phyloP scores from a whole-genome alignment of 306 rosid genomes.

The Gleditsia sinensis region DNA sequence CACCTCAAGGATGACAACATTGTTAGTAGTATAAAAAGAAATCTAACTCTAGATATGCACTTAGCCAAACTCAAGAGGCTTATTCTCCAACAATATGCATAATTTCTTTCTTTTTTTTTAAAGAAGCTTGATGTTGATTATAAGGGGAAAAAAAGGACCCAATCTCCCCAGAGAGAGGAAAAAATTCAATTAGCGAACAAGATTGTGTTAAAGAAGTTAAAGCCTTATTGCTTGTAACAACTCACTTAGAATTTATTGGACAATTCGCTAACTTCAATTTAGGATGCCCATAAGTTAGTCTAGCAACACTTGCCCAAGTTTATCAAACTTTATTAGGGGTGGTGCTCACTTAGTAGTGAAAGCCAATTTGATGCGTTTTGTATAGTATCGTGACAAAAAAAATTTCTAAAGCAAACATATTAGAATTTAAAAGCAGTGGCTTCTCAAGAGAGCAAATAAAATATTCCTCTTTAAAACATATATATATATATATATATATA shows the following conservation, averaged over 20 bases:
- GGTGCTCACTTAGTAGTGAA: background rate
- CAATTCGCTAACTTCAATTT: background rate
- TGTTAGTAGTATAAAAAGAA: background rate
- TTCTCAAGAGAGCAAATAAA: background rate
- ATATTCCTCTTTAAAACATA: background rate
- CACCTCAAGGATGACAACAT: background rate
- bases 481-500: too few species aligned
- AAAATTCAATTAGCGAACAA: background rate
- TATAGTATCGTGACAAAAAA: background rate
- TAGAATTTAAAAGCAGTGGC: background rate
- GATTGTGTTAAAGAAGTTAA: background rate
- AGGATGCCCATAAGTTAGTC: background rate
- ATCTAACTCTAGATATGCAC: background rate
- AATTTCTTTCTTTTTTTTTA: background rate
- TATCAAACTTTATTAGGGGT: background rate
- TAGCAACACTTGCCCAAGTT: background rate
- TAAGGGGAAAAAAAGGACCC: background rate
- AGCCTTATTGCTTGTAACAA: background rate
- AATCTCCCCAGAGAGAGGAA: slow-evolving; percentile 21
- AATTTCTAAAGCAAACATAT: background rate
- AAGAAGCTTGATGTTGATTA: background rate
- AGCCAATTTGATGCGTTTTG: background rate
- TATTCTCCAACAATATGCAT: background rate
- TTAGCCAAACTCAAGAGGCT: background rate
- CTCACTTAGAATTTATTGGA: background rate